A percentile compares a stretch with the other conserved stretches of the same genome.
Conservation (phyloP, 208 protist genomes). For the Lotmaria passim region DNA sequence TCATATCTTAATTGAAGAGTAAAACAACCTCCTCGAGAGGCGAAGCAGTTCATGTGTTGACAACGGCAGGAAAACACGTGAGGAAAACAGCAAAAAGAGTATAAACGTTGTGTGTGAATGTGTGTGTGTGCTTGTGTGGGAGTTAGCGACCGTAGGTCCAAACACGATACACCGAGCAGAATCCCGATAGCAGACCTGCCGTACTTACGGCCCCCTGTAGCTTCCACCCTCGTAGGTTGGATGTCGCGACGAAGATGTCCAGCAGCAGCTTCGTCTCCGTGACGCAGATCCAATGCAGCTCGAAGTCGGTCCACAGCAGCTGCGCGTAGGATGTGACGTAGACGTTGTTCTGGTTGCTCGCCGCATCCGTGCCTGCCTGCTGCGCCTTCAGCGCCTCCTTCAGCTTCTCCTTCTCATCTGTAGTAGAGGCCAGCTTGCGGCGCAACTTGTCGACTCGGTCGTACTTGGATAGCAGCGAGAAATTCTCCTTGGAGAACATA, state of each 20-base stretch:
- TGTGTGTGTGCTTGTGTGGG: too few species aligned
- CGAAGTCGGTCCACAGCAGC: constrained; percentile 90
- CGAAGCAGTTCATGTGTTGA: not conserved
- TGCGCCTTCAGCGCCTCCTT: constrained; percentile 25
- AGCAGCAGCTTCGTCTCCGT: constrained; percentile 88
- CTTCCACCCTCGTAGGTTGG: constrained; percentile 66
- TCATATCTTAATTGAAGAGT: too few species aligned
- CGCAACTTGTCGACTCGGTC: constrained; percentile 87
- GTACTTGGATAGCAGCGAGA: constrained; percentile 88
- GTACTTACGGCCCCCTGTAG: constrained; percentile 72
- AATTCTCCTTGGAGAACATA: constrained; percentile 76
- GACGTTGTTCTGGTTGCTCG: constrained; percentile 61
- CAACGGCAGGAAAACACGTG: too few species aligned
- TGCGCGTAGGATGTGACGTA: constrained; percentile 81
- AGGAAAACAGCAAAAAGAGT: not conserved
- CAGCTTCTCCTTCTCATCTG: constrained; percentile 39
- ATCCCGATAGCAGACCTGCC: constrained; percentile 80
- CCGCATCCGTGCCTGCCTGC: constrained; percentile 23
- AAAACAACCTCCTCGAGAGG: not conserved
- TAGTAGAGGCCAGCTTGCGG: constrained; percentile 48
- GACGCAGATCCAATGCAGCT: constrained; percentile 90
- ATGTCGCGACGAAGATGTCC: constrained; percentile 87
- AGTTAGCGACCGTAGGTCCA: constrained; percentile 89
- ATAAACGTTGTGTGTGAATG: too few species aligned
- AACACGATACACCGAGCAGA: constrained; percentile 90